phyloP scores from a whole-genome alignment of 1,284 basidiomycete species.

The Amylostereum chailletii region DNA sequence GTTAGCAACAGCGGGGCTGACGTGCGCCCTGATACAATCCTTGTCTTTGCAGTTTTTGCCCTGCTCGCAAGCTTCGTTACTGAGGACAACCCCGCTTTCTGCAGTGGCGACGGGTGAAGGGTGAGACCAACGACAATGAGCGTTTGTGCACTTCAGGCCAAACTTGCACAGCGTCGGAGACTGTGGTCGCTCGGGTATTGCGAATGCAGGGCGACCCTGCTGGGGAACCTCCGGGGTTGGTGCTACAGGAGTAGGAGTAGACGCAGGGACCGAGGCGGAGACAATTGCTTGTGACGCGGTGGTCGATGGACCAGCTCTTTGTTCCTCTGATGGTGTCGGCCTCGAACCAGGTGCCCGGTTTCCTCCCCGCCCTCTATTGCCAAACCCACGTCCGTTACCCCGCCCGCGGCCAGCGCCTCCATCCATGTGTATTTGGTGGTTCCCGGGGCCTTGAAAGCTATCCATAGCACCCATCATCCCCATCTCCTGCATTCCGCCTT shows the following conservation, averaged over 20 bases:
- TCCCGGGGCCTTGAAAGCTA: constrained; percentile 26
- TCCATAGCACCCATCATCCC: constrained; percentile 37
- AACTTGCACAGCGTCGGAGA: constrained; percentile 89
- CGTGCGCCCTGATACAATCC: constrained; percentile 84
- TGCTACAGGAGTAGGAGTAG: constrained; percentile 13
- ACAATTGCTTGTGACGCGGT: constrained; percentile 8
- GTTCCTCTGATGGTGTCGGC: too few relatives aligned
- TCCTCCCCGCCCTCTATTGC: constrained; percentile 31
- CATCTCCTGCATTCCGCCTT: constrained; percentile 47
- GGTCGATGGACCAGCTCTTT: constrained; percentile 5
- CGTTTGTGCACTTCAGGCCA: constrained; percentile 80
- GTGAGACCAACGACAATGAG: constrained; percentile 82
- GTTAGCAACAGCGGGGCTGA: constrained; percentile 74
- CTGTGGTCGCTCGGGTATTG: constrained; percentile 66
- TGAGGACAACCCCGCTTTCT: constrained; percentile 89
- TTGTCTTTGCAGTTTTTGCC: constrained; percentile 83
- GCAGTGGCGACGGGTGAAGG: constrained; percentile 86
- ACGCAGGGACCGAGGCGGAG: constrained; percentile 18
- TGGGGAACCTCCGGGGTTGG: constrained; percentile 9
- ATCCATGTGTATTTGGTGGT: constrained; percentile 18
- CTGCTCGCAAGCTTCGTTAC: constrained; percentile 81
- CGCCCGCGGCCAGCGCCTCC: constrained; percentile 21
- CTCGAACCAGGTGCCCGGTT: neutral
- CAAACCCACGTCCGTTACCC: constrained; percentile 30
- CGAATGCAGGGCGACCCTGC: constrained; percentile 35